phyloP scores from a whole-genome alignment of 495 filamentous ascomycete species.

The Durotheca rogersii region DNA sequence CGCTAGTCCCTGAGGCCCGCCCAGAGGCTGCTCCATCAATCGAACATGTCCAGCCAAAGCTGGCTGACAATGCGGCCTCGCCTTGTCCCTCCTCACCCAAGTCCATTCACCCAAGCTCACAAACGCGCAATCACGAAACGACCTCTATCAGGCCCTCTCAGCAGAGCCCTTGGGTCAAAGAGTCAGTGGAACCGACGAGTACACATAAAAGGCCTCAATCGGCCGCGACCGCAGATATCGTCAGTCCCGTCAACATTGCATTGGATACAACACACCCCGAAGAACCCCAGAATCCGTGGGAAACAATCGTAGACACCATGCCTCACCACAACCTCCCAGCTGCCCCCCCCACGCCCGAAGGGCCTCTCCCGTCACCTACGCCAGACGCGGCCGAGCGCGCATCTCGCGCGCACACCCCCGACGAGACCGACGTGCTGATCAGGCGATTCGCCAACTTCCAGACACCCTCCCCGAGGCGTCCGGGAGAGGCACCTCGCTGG shows the following conservation, averaged over 20 bases:
- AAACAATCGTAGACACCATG: background rate
- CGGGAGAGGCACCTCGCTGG: too few species aligned
- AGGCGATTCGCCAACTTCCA: conserved; percentile 33
- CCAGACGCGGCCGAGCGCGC: too few species aligned
- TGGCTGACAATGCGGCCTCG: conserved; percentile 1
- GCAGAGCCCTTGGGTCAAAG: conserved; percentile 31
- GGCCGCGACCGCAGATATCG: background rate
- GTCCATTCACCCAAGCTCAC: background rate
- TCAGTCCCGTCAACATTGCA: background rate
- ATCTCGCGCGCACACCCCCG: conserved; percentile 16
- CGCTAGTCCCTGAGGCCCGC: conserved; percentile 3
- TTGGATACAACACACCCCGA: background rate
- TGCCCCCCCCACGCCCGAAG: background rate
- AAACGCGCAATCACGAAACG: background rate
- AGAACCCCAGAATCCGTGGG: conserved; percentile 8
- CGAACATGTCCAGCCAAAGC: conserved; percentile 15
- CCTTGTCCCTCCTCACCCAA: background rate
- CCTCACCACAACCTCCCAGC: background rate
- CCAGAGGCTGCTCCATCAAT: conserved; percentile 3
- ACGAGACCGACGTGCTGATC: conserved; percentile 29
- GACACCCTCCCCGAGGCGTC: conserved; percentile 20
- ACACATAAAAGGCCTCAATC: background rate
- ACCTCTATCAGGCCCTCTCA: conserved; percentile 25
- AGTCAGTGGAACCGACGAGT: background rate
- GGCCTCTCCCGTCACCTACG: too few species aligned